These are phyloP conservation scores for Cicer arietinum DNA, from an alignment of 306 rosid genomes.

Conservation along the genomic window DNA sequence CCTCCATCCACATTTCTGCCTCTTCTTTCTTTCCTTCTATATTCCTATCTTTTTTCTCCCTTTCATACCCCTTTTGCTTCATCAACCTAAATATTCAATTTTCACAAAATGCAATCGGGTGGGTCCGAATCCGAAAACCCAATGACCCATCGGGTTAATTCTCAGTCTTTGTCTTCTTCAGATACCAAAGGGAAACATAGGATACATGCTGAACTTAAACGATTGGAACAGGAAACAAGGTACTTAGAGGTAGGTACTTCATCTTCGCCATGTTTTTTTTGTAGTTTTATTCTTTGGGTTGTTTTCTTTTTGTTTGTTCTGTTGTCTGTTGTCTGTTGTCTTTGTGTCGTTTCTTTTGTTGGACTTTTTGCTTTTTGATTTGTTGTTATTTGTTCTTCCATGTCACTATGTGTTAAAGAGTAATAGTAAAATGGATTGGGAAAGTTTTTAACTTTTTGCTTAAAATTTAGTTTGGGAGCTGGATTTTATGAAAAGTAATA, in stretches of 20 bases:
- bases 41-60: conserved; percentile 47
- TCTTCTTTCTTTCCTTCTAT: conserved; percentile 47
- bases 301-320: conserved; percentile 26
- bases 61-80: conserved; percentile 36
- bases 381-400: conserved; percentile 7
- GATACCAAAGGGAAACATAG: conserved; percentile 96
- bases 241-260: conserved; percentile 73
- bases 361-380: conserved; percentile 21
- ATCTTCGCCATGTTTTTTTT: conserved; percentile 22
- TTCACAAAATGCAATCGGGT: conserved; percentile 68
- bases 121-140: conserved; percentile 73
- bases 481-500: conserved; percentile 2
- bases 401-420: neutral
- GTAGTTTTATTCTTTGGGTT: conserved; percentile 27
- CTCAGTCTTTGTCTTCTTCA: conserved; percentile 55
- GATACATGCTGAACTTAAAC: conserved; percentile 84
- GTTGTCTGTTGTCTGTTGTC: neutral
- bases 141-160: conserved; percentile 67
- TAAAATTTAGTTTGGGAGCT: conserved; percentile 5
- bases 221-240: conserved; percentile 92
- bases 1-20: conserved; percentile 63
- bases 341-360: conserved; percentile 33
- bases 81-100: conserved; percentile 1
- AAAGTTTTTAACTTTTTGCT: conserved; percentile 9
- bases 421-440: neutral